phyloP scores from a whole-genome alignment of 192 early-diverging fungal species.

The Spinellus fusiger region DNA sequence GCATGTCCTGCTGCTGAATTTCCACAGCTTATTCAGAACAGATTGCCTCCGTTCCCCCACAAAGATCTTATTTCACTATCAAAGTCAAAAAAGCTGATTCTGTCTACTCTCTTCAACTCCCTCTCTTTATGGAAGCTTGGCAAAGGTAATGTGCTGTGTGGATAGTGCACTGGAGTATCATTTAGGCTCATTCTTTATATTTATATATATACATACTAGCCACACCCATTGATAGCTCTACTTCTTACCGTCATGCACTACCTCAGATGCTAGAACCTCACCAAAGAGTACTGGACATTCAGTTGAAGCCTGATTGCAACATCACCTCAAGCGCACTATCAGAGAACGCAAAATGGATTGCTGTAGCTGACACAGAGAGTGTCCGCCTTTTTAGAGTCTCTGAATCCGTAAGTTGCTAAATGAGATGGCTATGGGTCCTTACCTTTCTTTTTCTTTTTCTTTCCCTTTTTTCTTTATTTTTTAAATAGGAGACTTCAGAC shows the following conservation, averaged over 20 bases:
- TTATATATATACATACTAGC: conserved; percentile 1
- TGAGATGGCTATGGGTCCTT: not conserved
- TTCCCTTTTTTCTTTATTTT: conserved; percentile 3
- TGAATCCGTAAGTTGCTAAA: conserved; percentile 36
- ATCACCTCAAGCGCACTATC: conserved; percentile 72
- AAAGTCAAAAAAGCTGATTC: conserved; percentile 56
- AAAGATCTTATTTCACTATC: conserved; percentile 47
- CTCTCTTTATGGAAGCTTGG: conserved; percentile 85
- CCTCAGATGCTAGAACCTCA: conserved; percentile 57
- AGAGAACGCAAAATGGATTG: conserved; percentile 76
- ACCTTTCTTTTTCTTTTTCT: not conserved
- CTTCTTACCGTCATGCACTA: conserved; percentile 15
- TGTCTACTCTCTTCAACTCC: conserved; percentile 57
- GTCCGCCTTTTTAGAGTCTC: conserved; percentile 59
- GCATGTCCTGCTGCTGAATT: conserved; percentile 52
- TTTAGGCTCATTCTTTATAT: not conserved
- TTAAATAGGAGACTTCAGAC: conserved; percentile 29
- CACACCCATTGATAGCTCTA: not conserved
- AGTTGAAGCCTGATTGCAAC: conserved; percentile 65
- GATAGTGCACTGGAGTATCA: not conserved
- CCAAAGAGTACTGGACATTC: conserved; percentile 67
- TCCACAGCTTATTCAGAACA: conserved; percentile 53
- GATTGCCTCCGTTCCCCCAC: conserved; percentile 61
- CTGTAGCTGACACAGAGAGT: conserved; percentile 70
- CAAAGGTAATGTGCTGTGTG: conserved; percentile 29